phyloP scores from a whole-genome alignment of 176 grass and related monocot genomes.

The Oryza meyeriana region DNA sequence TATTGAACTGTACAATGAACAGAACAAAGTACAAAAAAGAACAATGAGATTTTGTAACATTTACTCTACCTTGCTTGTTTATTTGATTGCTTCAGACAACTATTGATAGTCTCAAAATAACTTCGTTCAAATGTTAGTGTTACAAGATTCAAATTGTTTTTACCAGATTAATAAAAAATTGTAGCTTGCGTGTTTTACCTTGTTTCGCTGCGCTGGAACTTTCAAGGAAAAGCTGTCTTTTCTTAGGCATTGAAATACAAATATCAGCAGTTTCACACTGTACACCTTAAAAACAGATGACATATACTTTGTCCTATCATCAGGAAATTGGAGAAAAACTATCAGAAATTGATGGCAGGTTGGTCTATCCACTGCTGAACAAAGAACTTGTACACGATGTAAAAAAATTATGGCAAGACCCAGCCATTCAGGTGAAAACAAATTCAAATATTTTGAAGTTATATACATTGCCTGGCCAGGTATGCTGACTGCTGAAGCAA shows the following conservation, averaged over 20 bases:
- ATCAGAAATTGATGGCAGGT: slow-evolving; percentile 65
- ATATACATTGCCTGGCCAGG: background rate
- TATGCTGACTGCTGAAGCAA: slow-evolving; percentile 10
- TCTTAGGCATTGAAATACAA: background rate
- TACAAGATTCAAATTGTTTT: background rate
- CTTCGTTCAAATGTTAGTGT: background rate
- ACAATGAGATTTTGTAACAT: background rate
- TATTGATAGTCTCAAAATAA: background rate
- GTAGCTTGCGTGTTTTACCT: background rate
- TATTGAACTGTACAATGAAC: background rate
- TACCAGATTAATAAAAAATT: background rate
- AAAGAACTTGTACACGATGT: slow-evolving; percentile 69
- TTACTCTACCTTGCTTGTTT: background rate
- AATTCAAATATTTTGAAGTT: background rate
- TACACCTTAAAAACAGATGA: background rate
- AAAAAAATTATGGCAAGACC: slow-evolving; percentile 74
- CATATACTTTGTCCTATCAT: slow-evolving; percentile 18
- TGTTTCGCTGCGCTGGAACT: background rate
- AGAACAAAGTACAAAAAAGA: background rate
- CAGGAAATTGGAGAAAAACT: slow-evolving; percentile 84
- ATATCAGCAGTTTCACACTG: background rate
- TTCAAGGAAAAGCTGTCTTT: background rate
- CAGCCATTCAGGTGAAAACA: slow-evolving; percentile 82
- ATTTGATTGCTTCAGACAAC: slow-evolving; percentile 8
- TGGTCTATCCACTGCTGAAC: slow-evolving; percentile 71